Conservation (phyloP, 345 rosid genomes). For the Eucalyptus regnans region DNA sequence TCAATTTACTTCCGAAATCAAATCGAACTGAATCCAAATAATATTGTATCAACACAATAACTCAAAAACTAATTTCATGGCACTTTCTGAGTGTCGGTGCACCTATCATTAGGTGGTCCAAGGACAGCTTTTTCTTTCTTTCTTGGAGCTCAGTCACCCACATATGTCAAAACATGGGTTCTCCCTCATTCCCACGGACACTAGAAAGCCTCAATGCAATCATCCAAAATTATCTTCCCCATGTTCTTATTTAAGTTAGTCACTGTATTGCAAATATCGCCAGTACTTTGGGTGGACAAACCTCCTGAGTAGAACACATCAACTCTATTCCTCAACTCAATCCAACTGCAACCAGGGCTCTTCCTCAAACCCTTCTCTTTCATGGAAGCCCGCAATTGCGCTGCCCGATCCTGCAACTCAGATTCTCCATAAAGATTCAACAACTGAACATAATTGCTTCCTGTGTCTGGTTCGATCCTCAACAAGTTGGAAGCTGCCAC, state of each 20-base stretch:
- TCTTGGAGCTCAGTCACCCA: background rate
- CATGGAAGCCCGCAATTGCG: slow-evolving; percentile 35
- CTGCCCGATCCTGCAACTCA: slow-evolving; percentile 47
- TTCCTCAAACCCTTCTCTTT: slow-evolving; percentile 61
- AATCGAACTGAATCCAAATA: background rate
- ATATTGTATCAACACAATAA: background rate
- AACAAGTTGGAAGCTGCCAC: slow-evolving; percentile 46
- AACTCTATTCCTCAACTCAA: slow-evolving; percentile 29
- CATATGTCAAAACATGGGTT: background rate
- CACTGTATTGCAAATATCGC: slow-evolving; percentile 27
- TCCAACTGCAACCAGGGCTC: slow-evolving; percentile 80
- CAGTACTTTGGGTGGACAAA: slow-evolving; percentile 25
- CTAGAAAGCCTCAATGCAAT: background rate
- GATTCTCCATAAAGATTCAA: slow-evolving; percentile 62
- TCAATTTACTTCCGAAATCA: background rate
- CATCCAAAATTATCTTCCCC: slow-evolving; percentile 9
- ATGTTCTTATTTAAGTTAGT: slow-evolving; percentile 22
- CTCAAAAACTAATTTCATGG: background rate
- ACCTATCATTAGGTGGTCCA: background rate
- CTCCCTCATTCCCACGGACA: background rate
- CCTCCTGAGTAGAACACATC: slow-evolving; percentile 55
- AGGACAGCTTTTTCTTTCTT: background rate
- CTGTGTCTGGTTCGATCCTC: slow-evolving; percentile 40
- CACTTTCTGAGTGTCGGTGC: background rate
- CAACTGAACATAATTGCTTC: slow-evolving; percentile 52